Percentiles rank a stretch among this genome's conserved stretches.
Conservation (phyloP, 169 alveolate species). For the Eimeria praecox region DNA sequence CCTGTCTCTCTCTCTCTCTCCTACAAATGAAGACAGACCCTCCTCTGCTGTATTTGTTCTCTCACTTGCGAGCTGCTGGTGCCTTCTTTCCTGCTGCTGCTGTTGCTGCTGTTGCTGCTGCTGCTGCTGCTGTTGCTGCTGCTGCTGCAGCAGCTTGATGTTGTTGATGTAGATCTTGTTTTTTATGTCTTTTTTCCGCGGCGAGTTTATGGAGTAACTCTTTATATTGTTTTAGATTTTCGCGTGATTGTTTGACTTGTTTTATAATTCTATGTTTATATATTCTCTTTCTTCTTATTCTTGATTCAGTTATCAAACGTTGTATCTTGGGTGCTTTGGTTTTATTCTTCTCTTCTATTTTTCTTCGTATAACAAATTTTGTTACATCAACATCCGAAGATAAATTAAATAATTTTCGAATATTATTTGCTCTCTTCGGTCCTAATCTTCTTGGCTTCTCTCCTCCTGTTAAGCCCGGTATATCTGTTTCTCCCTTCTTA, state of each 20-base stretch:
- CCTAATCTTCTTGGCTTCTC: constrained; percentile 99
- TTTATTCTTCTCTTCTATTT: constrained; percentile 90
- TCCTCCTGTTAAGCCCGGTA: constrained; percentile 98
- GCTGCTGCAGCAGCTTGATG: neutral
- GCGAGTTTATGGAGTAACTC: constrained; percentile 63
- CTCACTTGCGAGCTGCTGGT: too few species aligned
- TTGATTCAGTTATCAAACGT: constrained; percentile 99
- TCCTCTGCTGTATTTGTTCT: too few species aligned
- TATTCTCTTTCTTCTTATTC: constrained; percentile 97
- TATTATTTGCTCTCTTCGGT: constrained; percentile 99
- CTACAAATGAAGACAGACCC: too few species aligned
- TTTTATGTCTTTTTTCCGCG: constrained; percentile 42
- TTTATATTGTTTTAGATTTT: constrained; percentile 65
- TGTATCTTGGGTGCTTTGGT: constrained; percentile 99
- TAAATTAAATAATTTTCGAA: constrained; percentile 98
- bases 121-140: constrained; percentile 37
- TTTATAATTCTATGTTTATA: constrained; percentile 63
- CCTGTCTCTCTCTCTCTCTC: too few species aligned
- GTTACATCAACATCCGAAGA: constrained; percentile 96
- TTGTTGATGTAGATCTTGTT: neutral
- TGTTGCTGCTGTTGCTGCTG: neutral
- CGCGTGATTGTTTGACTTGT: constrained; percentile 56
- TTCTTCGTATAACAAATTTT: constrained; percentile 96
- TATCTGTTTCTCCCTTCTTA: constrained; percentile 98
- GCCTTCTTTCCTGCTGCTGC: too few species aligned